Conservation (phyloP, 129 eudicot genomes). For the Kitagawia praeruptora region DNA sequence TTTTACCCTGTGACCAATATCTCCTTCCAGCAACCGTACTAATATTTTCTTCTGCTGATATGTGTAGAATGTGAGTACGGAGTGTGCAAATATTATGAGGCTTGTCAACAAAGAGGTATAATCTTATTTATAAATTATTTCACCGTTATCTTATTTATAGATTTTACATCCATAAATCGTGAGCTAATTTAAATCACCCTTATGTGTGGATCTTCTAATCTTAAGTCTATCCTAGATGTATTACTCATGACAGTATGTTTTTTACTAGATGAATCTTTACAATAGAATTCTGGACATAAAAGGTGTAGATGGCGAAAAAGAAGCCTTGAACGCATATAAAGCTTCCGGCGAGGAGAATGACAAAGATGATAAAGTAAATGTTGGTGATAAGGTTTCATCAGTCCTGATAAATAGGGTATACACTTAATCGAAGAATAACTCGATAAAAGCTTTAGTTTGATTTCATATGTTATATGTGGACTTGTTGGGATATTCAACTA, state of each 20-base stretch:
- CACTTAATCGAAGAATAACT: neutral
- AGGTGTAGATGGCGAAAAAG: conserved; percentile 61
- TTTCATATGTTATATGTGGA: neutral
- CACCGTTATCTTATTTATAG: too few species aligned
- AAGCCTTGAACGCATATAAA: conserved; percentile 63
- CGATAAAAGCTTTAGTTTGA: neutral
- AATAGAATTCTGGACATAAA: conserved; percentile 66
- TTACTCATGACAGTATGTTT: neutral
- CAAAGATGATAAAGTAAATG: conserved; percentile 35
- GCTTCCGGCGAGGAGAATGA: conserved; percentile 78
- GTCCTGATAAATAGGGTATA: conserved; percentile 74
- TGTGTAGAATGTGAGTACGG: too few species aligned
- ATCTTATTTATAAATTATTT: too few species aligned
- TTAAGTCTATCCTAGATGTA: neutral
- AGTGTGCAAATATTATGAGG: too few species aligned
- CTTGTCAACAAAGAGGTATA: too few species aligned
- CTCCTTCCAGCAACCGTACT: too few species aligned
- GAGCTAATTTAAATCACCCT: neutral
- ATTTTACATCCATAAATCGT: neutral
- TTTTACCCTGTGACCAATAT: too few species aligned
- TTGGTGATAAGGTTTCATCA: conserved; percentile 64
- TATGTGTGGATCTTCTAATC: neutral
- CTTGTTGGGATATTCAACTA: neutral
- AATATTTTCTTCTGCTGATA: too few species aligned
- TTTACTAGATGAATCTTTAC: conserved; percentile 61